Evolutionary conservation across 2,329 filamentous ascomycete genomes (phyloP).

Genomic region (Byssoonygena ceratinophila): DNA sequence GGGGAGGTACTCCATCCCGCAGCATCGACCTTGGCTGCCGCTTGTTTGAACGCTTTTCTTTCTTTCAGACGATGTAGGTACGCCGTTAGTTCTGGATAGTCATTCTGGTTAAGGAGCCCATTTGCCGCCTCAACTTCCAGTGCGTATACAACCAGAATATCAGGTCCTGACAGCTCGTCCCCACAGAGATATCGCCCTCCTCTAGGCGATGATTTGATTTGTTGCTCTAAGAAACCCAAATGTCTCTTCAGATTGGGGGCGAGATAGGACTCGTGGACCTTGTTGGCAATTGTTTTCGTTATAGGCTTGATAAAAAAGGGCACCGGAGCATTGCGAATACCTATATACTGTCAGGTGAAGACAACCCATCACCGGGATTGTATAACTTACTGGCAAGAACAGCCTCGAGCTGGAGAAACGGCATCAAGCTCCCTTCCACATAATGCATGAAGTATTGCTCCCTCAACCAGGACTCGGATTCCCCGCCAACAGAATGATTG

Average conservation of each 20-base stretch:
- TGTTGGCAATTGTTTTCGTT: slow-evolving; percentile 44
- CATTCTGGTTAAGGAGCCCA: slow-evolving; percentile 27
- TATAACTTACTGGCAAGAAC: slow-evolving; percentile 50
- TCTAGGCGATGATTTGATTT: slow-evolving; percentile 34
- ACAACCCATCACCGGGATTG: too few relatives aligned
- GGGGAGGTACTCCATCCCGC: slow-evolving; percentile 21
- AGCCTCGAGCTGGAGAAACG: slow-evolving; percentile 53
- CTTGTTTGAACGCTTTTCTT: slow-evolving; percentile 24
- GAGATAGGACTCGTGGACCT: slow-evolving; percentile 34
- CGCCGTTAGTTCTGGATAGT: slow-evolving; percentile 26
- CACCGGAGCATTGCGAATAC: slow-evolving; percentile 44
- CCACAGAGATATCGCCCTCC: slow-evolving; percentile 36
- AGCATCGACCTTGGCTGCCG: slow-evolving; percentile 15
- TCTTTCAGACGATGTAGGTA: slow-evolving; percentile 25
- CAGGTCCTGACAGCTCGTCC: slow-evolving; percentile 34
- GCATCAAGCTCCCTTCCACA: slow-evolving; percentile 73
- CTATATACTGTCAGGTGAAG: slow-evolving; percentile 20
- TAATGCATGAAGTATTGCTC: slow-evolving; percentile 70
- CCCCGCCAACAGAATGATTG: slow-evolving; percentile 46
- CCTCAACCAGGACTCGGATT: slow-evolving; percentile 51
- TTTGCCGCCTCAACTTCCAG: slow-evolving; percentile 30
- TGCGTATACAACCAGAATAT: slow-evolving; percentile 41
- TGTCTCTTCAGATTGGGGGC: slow-evolving; percentile 33
- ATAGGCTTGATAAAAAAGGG: slow-evolving; percentile 62
- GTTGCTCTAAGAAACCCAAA: slow-evolving; percentile 38